Conservation (phyloP, 176 grass and related monocot genomes). For the Guadua angustifolia region DNA sequence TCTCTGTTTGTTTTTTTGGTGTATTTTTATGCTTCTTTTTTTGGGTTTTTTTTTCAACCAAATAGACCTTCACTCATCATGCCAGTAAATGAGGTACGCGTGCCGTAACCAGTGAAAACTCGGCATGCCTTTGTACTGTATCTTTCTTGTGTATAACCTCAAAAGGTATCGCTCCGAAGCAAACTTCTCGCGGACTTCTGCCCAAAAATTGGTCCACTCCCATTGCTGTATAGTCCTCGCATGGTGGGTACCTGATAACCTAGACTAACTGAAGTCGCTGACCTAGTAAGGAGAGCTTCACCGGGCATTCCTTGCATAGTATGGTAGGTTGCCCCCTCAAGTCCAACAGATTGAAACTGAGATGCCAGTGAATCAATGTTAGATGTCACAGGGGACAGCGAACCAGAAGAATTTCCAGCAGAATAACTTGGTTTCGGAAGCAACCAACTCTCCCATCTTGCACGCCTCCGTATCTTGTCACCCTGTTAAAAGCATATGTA, state of each 20-base stretch:
- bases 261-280: constrained; percentile 59
- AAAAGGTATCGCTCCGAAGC: constrained; percentile 65
- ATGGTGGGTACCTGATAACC: constrained; percentile 51
- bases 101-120: constrained; percentile 59
- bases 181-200: constrained; percentile 57
- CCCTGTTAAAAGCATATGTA: constrained; percentile 50
- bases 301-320: constrained; percentile 41
- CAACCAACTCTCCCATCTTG: constrained; percentile 78
- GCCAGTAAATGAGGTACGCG: neutral
- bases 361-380: constrained; percentile 43
- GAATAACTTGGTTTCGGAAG: constrained; percentile 56
- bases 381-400: constrained; percentile 48
- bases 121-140: constrained; percentile 21
- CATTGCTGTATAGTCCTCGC: constrained; percentile 32
- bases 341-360: constrained; percentile 63
- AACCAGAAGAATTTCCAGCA: constrained; percentile 44
- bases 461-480: constrained; percentile 76
- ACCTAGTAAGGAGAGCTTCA: constrained; percentile 68
- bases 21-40: constrained; percentile 18
- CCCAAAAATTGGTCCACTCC: constrained; percentile 49
- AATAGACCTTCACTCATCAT: constrained; percentile 31
- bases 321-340: constrained; percentile 58
- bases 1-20: constrained; percentile 32
- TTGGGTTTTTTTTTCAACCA: constrained; percentile 15
- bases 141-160: constrained; percentile 36